phyloP scores from a whole-genome alignment of 345 rosid species.

The Eucalyptus tenuipes region DNA sequence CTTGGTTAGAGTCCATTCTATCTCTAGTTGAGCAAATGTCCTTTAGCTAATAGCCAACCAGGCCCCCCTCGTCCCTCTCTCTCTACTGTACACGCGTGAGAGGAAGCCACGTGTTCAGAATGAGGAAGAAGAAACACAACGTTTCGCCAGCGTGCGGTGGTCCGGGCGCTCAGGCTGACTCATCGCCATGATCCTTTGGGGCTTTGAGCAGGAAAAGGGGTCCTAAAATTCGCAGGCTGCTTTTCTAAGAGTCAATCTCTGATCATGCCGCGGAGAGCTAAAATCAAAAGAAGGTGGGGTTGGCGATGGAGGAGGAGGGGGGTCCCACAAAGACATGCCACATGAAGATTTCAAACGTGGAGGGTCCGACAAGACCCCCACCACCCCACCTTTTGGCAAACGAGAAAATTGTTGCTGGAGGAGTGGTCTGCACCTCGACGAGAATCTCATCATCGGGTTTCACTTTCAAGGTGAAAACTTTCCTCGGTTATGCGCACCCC shows the following conservation, averaged over 20 bases:
- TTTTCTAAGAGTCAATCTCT: neutral
- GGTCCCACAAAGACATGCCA: neutral
- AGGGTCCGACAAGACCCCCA: neutral
- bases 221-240: neutral
- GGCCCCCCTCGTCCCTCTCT: neutral
- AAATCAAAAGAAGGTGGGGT: neutral
- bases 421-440: neutral
- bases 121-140: neutral
- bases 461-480: neutral
- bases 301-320: neutral
- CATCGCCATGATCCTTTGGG: neutral
- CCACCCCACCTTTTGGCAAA: neutral
- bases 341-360: neutral
- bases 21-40: neutral
- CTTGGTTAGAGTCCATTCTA: neutral
- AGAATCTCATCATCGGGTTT: neutral
- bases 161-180: neutral
- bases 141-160: neutral
- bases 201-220: neutral
- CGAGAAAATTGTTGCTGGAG: neutral
- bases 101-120: neutral
- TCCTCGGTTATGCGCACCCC: neutral
- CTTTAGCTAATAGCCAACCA: neutral
- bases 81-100: neutral
- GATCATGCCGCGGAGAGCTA: neutral